A percentile compares a stretch with the other conserved stretches of the same genome.
Conservation (phyloP, 1,284 basidiomycete species). For the Malassezia equina region DNA sequence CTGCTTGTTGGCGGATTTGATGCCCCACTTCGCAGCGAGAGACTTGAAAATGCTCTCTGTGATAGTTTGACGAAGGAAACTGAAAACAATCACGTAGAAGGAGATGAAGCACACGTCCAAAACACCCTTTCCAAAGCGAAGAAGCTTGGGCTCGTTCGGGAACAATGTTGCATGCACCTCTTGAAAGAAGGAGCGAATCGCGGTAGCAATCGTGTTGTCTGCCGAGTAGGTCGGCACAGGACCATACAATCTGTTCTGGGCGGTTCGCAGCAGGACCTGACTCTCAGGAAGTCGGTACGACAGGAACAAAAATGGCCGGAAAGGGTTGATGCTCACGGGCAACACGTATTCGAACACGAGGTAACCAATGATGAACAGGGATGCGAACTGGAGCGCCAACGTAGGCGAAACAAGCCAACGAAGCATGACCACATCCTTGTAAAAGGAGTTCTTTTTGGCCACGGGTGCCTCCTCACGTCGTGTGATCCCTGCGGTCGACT, state of each 20-base stretch:
- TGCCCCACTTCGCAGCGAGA: constrained; percentile 53
- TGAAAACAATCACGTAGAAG: constrained; percentile 84
- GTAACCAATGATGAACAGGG: constrained; percentile 64
- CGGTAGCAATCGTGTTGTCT: constrained; percentile 13
- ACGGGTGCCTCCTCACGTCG: neutral
- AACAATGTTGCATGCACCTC: constrained; percentile 20
- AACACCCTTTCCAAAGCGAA: constrained; percentile 39
- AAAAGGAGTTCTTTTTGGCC: neutral
- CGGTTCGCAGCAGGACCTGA: constrained; percentile 52
- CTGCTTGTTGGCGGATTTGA: constrained; percentile 37
- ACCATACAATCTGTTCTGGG: constrained; percentile 17
- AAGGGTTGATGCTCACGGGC: constrained; percentile 60
- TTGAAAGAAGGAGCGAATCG: constrained; percentile 13
- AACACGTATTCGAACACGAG: constrained; percentile 60
- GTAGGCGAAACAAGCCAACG: constrained; percentile 40
- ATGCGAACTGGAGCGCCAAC: constrained; percentile 52
- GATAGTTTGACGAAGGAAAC: constrained; percentile 72
- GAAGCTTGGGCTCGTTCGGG: constrained; percentile 18
- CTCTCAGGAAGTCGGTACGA: constrained; percentile 56
- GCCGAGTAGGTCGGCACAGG: constrained; percentile 7
- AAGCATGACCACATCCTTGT: constrained; percentile 3
- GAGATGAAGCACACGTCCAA: constrained; percentile 68
- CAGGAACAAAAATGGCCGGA: constrained; percentile 64
- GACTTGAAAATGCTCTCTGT: constrained; percentile 63
- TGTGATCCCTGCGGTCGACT: neutral